Evolutionary conservation across 257 asterid genomes (phyloP).

Genomic region (Ocimum tenuiflorum): DNA sequence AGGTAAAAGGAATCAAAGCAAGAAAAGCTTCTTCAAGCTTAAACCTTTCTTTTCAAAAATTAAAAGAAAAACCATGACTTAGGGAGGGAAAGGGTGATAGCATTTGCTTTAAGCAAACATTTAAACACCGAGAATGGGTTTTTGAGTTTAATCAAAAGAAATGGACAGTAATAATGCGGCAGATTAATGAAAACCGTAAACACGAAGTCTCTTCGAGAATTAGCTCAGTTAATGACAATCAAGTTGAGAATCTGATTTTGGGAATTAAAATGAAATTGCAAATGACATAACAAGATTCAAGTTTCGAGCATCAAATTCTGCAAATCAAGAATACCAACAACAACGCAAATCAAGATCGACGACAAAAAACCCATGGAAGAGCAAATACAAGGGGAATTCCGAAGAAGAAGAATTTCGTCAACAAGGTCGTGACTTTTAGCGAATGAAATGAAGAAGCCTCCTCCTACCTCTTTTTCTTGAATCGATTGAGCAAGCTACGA

Average conservation of each 20-base stretch:
- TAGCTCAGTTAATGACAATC: constrained; percentile 2
- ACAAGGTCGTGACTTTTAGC: constrained; percentile 15
- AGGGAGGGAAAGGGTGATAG: constrained; percentile 42
- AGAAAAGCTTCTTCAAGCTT: constrained; percentile 48
- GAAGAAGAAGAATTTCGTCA: background rate
- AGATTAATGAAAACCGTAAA: constrained; percentile 24
- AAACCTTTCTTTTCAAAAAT: constrained; percentile 62
- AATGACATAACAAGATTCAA: constrained; percentile 13
- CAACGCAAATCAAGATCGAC: constrained; percentile 35
- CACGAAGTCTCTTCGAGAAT: constrained; percentile 16
- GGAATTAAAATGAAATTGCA: constrained; percentile 8
- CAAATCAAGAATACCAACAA: constrained; percentile 13
- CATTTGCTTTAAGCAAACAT: constrained; percentile 38
- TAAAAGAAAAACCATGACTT: constrained; percentile 36
- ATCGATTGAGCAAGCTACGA: constrained; percentile 23
- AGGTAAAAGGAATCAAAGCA: constrained; percentile 49
- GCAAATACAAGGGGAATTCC: constrained; percentile 11
- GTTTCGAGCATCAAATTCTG: constrained; percentile 15
- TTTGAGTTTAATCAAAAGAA: constrained; percentile 11
- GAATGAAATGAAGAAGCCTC: constrained; percentile 11
- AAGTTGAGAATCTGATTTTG: background rate
- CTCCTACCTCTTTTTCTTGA: constrained; percentile 15
- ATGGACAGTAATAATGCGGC: constrained; percentile 5
- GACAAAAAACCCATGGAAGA: constrained; percentile 15
- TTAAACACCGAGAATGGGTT: constrained; percentile 39